Base-by-base conservation (phyloP, 1,139 yeast species). In the Pichia sp. region DNA sequence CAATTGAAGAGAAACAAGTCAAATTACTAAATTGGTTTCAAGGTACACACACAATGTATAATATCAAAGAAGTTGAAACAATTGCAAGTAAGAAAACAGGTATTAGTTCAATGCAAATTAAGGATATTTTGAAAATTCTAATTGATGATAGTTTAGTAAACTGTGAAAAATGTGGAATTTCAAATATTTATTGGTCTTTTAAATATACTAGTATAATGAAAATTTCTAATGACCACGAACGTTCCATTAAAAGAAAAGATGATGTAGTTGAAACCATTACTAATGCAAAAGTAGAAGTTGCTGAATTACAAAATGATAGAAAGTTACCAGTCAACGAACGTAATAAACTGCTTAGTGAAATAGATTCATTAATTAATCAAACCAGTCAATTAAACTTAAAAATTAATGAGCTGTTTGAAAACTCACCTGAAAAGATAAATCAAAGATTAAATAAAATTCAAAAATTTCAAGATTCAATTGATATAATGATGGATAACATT, bases 171-270 rank as follows among this genome's bases (percentile, higher is more conserved):
- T 77, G 83, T 60, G 84, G 84, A 0, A 68, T 70, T 14, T 72
- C 78, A 5, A 78, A 77, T 54, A 68, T 78, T 19, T 80, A 78
- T 60, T 79, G 84, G 82, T 70, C 78, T 46, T 79, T 78, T 60
- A 70, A 71, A 48, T 72, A 73, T 51, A 74, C 75, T 45, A 65
- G 65, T 31, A 61, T 62, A 19, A 62, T 62, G 47, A 63, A 61
- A 28, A 41, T 73, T 25, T 39, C 46, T 5, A 39, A 39, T 3
- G 56, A 45, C 56, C 63, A 31, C 54, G 56, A 4, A 53, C 63
- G 27, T 47, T 63, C 60, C 19, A 41, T 49, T 5, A 38, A 44
- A 2, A 53, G 50, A 16, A 53, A 60, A 13, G 33, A 42, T 2
- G 33, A 28, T 1, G 3, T 59, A 16, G 45, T 53, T n/a, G 34